These are phyloP conservation scores for Pythium scleroteichum DNA, from an alignment of 352 stramenopile species.

Conservation along the genomic window DNA sequence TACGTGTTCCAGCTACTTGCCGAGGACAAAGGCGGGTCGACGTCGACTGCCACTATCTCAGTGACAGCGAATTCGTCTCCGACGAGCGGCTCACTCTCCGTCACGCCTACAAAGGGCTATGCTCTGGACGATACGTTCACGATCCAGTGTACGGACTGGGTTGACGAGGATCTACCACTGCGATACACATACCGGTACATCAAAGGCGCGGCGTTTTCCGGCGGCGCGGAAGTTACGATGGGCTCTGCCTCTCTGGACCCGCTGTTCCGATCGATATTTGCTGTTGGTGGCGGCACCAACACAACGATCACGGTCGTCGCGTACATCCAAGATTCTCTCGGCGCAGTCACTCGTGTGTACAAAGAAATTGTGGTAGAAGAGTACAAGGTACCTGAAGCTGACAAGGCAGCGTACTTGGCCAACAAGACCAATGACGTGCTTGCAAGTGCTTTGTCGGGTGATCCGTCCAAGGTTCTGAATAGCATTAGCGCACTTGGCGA, in stretches of 20 bases:
- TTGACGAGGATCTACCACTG: constrained; percentile 63
- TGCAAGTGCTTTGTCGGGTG: constrained; percentile 46
- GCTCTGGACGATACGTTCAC: constrained; percentile 57
- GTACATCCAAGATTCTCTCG: constrained; percentile 60
- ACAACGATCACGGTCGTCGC: constrained; percentile 61
- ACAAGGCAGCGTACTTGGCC: constrained; percentile 54
- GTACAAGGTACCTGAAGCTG: constrained; percentile 36
- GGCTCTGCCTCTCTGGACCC: constrained; percentile 53
- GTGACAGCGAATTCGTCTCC: constrained; percentile 54
- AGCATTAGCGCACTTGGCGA: constrained; percentile 65
- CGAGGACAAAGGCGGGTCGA: constrained; percentile 43
- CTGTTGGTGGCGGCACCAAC: constrained; percentile 55
- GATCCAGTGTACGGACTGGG: constrained; percentile 54
- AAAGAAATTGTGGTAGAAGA: constrained; percentile 57
- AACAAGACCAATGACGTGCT: constrained; percentile 57
- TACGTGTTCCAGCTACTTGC: constrained; percentile 59
- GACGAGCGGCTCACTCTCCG: constrained; percentile 45
- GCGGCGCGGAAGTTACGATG: constrained; percentile 51
- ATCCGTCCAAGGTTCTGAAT: constrained; percentile 63
- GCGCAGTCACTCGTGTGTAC: constrained; percentile 44
- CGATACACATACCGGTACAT: constrained; percentile 82
- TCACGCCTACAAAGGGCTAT: constrained; percentile 44
- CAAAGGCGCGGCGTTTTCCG: constrained; percentile 46
- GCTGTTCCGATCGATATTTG: constrained; percentile 51
- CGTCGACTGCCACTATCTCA: constrained; percentile 41